Conservation (phyloP, 2,329 filamentous ascomycete genomes). For the Aspergillus eucalypticola region DNA sequence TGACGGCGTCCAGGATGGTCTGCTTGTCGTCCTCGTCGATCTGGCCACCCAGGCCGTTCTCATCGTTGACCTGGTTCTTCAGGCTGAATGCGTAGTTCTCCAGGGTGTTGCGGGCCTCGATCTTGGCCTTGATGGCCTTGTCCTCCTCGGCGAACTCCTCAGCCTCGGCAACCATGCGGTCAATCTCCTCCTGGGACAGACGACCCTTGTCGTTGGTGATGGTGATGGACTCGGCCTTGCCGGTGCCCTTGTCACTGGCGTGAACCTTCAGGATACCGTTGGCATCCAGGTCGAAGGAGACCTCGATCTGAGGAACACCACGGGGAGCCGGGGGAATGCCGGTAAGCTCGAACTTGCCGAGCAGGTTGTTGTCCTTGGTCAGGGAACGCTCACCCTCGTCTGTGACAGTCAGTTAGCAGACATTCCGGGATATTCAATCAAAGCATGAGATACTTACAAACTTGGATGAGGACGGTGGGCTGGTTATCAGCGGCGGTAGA, state of each 20-base stretch:
- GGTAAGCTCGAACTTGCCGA: constrained; percentile 98
- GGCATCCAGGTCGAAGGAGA: constrained; percentile 95
- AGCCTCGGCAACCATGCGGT: constrained; percentile 97
- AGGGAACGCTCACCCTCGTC: constrained; percentile 86
- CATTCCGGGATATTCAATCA: not conserved
- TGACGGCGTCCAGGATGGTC: constrained; percentile 89
- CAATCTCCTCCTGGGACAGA: constrained; percentile 93
- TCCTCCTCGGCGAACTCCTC: constrained; percentile 99
- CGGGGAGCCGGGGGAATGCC: constrained; percentile 92
- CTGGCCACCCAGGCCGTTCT: constrained; percentile 96
- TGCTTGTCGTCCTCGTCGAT: constrained; percentile 99
- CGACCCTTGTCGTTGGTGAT: constrained; percentile 99
- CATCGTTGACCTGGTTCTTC: constrained; percentile 98
- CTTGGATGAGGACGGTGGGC: constrained; percentile 91
- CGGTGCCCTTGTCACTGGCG: constrained; percentile 95
- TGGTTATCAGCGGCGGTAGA: constrained; percentile 96
- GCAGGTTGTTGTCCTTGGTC: constrained; percentile 95
- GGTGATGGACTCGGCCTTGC: constrained; percentile 95
- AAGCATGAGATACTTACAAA: constrained; percentile 55
- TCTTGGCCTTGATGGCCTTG: constrained; percentile 95
- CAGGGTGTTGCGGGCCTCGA: constrained; percentile 91
- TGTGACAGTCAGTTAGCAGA: constrained; percentile 28
- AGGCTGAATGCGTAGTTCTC: constrained; percentile 99
- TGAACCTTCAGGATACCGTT: constrained; percentile 98
- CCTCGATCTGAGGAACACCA: constrained; percentile 97